A percentile compares a stretch with the other conserved stretches of the same genome.
phyloP scores from a whole-genome alignment of 306 rosid species.

The Pterocarpus santalinus region DNA sequence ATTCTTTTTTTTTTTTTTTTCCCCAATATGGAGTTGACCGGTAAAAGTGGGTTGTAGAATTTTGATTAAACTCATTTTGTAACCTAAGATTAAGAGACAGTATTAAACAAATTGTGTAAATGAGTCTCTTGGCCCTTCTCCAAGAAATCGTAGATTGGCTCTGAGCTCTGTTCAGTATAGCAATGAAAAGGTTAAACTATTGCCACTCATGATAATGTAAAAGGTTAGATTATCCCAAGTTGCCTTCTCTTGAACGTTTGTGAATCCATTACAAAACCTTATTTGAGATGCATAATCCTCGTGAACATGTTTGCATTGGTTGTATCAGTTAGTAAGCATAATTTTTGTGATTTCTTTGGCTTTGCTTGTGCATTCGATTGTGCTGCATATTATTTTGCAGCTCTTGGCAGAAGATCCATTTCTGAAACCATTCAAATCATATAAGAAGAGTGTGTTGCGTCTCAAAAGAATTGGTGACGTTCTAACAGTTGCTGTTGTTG shows the following conservation, averaged over 20 bases:
- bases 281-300: not conserved
- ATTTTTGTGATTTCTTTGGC: not conserved
- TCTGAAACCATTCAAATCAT: constrained; percentile 81
- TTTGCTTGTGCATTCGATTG: constrained; percentile 33
- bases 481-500: constrained; percentile 73
- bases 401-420: constrained; percentile 80
- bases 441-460: constrained; percentile 66
- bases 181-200: not conserved
- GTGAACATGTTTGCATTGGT: not conserved
- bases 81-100: not conserved
- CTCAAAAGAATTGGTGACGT: constrained; percentile 76
- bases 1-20: too few species aligned
- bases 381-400: constrained; percentile 53
- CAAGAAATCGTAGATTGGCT: not conserved
- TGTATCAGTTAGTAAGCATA: not conserved
- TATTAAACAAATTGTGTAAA: constrained; percentile 5
- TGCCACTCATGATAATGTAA: not conserved
- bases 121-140: not conserved
- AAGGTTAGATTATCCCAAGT: not conserved
- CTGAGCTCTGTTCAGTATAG: not conserved
- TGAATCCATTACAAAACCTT: not conserved
- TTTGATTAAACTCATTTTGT: not conserved
- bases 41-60: too few species aligned
- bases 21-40: too few species aligned
- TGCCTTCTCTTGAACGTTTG: not conserved